Evolutionary conservation across 75 land plant genomes (phyloP).

Genomic region (Cryptomeria japonica): DNA sequence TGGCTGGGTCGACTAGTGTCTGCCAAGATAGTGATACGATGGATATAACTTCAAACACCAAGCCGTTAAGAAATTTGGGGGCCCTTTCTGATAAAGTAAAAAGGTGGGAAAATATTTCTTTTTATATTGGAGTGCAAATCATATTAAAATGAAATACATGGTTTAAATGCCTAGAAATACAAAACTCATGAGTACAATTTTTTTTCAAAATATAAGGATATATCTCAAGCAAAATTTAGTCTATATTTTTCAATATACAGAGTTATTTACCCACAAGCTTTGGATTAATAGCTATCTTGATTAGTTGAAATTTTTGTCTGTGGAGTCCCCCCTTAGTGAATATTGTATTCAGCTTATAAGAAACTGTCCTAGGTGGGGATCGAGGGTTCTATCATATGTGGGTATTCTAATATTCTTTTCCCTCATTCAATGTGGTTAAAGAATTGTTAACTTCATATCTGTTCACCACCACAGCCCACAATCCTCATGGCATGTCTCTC

Average conservation of each 20-base stretch:
- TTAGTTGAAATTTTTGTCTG: background rate
- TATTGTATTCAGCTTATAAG: background rate
- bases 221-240: background rate
- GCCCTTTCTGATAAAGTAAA: constrained; percentile 53
- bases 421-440: background rate
- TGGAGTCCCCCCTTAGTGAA: background rate
- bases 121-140: background rate
- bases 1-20: constrained; percentile 25
- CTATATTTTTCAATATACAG: background rate
- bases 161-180: background rate
- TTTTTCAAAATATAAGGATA: background rate
- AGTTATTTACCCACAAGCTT: background rate
- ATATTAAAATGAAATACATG: background rate
- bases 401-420: background rate
- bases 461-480: background rate
- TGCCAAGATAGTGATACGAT: constrained; percentile 49
- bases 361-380: background rate
- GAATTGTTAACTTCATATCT: background rate
- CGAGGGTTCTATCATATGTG: background rate
- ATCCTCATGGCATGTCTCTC: background rate
- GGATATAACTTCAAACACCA: constrained; percentile 41
- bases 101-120: constrained; percentile 32
- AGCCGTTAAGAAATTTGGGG: constrained; percentile 54
- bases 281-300: background rate
- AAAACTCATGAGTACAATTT: background rate